These are phyloP conservation scores for Rhodotorula sp. DNA, from an alignment of 1,284 basidiomycete species.

Conservation along the genomic window DNA sequence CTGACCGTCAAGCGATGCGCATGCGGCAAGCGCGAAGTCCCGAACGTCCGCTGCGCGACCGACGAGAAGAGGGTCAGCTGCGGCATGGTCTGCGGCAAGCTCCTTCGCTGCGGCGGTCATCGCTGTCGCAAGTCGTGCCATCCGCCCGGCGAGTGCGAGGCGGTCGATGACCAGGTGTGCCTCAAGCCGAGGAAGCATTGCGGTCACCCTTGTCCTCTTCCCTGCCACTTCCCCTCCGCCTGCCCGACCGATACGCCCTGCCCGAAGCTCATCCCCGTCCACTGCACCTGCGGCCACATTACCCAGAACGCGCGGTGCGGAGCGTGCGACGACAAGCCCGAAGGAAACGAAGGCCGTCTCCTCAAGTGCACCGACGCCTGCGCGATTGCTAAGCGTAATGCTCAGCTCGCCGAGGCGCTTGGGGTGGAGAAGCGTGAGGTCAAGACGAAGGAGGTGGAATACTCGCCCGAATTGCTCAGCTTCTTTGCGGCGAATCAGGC, in stretches of 20 bases:
- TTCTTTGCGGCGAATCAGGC: slow-evolving; percentile 27
- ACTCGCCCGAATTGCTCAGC: slow-evolving; percentile 19
- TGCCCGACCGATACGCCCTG: slow-evolving; percentile 79
- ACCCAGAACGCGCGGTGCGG: slow-evolving; percentile 70
- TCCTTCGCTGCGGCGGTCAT: slow-evolving; percentile 79
- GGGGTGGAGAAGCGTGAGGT: slow-evolving; percentile 60
- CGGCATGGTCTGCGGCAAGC: slow-evolving; percentile 71
- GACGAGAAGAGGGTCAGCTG: slow-evolving; percentile 70
- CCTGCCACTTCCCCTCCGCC: slow-evolving; percentile 79
- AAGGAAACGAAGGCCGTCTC: slow-evolving; percentile 50
- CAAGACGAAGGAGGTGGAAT: slow-evolving; percentile 34
- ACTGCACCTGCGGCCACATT: slow-evolving; percentile 77
- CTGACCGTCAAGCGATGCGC: slow-evolving; percentile 74
- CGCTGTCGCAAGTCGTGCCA: slow-evolving; percentile 77
- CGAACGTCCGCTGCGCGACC: slow-evolving; percentile 66
- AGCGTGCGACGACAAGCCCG: slow-evolving; percentile 54
- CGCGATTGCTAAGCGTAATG: slow-evolving; percentile 75
- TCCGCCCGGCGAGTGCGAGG: slow-evolving; percentile 65
- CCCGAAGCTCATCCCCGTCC: slow-evolving; percentile 53
- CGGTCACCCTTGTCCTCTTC: slow-evolving; percentile 65
- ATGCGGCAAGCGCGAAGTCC: slow-evolving; percentile 76
- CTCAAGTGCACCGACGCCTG: slow-evolving; percentile 68
- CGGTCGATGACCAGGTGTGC: slow-evolving; percentile 66
- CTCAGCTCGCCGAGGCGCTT: slow-evolving; percentile 77
- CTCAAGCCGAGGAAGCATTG: slow-evolving; percentile 75